Evolutionary conservation across 371 early-diverging fungal genomes (phyloP).

Genomic region (Saksenaea oblongispora): DNA sequence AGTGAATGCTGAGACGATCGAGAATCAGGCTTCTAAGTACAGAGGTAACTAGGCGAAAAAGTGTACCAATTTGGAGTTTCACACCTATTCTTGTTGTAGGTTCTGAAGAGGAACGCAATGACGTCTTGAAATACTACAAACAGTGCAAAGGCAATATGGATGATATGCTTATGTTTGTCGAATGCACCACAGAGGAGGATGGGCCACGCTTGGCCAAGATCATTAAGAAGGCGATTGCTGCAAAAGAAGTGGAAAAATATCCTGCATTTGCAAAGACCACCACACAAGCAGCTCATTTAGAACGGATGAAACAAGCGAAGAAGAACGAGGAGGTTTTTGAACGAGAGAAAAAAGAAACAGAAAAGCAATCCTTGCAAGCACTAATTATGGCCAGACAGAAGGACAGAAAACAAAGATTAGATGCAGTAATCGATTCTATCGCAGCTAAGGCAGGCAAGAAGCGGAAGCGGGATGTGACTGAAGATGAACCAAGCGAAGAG

Average conservation of each 20-base stretch:
- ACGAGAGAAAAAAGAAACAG: slow-evolving; percentile 39
- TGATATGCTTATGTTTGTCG: slow-evolving; percentile 65
- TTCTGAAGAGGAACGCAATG: slow-evolving; percentile 82
- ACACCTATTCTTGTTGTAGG: slow-evolving; percentile 32
- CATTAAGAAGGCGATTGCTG: slow-evolving; percentile 66
- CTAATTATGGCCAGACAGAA: slow-evolving; percentile 46
- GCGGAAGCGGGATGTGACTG: slow-evolving; percentile 4
- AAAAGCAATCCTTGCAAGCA: slow-evolving; percentile 46
- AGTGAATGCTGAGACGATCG: slow-evolving; percentile 78
- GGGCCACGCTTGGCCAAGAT: slow-evolving; percentile 68
- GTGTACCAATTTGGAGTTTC: neutral
- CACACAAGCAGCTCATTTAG: slow-evolving; percentile 45
- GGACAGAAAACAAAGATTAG: slow-evolving; percentile 44
- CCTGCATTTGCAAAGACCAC: slow-evolving; percentile 57
- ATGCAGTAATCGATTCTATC: slow-evolving; percentile 48
- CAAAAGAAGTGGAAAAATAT: slow-evolving; percentile 50
- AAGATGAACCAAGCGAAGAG: slow-evolving; percentile 60
- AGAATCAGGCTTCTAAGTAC: slow-evolving; percentile 67
- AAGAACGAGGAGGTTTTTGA: slow-evolving; percentile 59
- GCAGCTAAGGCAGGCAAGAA: slow-evolving; percentile 24
- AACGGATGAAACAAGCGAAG: slow-evolving; percentile 52
- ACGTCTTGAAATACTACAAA: slow-evolving; percentile 73
- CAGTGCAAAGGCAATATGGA: slow-evolving; percentile 75
- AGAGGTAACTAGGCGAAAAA: slow-evolving; percentile 44
- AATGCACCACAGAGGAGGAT: slow-evolving; percentile 66